Percentiles rank a stretch among this genome's conserved stretches.
Conservation (phyloP, 202 grass and related monocot species). For the Elaeis oleifera region DNA sequence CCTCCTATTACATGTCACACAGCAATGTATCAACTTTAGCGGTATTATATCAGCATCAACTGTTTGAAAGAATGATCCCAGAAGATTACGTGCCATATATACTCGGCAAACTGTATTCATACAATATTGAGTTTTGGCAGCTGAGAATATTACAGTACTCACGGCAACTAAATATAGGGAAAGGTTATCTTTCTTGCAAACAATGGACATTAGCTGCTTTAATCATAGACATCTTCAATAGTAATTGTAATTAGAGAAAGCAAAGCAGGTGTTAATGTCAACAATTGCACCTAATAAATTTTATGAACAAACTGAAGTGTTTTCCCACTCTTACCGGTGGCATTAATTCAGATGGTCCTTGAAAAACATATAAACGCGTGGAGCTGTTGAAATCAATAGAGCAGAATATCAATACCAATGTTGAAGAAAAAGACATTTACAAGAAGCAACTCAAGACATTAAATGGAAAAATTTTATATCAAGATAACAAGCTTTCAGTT, state of each 20-base stretch:
- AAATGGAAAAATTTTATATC: not conserved
- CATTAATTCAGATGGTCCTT: constrained; percentile 92
- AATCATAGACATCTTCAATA: too few relatives aligned
- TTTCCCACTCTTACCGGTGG: constrained; percentile 64
- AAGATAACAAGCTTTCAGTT: too few relatives aligned
- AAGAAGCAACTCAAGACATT: not conserved
- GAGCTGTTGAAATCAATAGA: constrained; percentile 43
- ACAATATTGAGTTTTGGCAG: not conserved
- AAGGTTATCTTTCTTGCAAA: too few relatives aligned
- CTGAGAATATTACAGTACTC: not conserved
- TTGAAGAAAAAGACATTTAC: constrained; percentile 3
- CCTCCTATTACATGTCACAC: constrained; percentile 50
- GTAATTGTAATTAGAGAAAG: too few relatives aligned
- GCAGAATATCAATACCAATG: constrained; percentile 15
- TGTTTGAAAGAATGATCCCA: too few relatives aligned
- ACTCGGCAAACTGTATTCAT: too few relatives aligned
- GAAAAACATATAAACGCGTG: constrained; percentile 78
- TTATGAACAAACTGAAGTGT: constrained; percentile 8
- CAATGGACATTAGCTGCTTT: too few relatives aligned
- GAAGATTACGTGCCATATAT: too few relatives aligned
- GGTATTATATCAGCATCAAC: not conserved
- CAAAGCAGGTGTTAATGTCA: too few relatives aligned
- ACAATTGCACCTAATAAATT: not conserved
- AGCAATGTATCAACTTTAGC: constrained; percentile 17
- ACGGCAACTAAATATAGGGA: too few relatives aligned